These are phyloP conservation scores for Aureoboletus auriporus DNA, from an alignment of 768 basidiomycete genomes.

Conservation along the genomic window DNA sequence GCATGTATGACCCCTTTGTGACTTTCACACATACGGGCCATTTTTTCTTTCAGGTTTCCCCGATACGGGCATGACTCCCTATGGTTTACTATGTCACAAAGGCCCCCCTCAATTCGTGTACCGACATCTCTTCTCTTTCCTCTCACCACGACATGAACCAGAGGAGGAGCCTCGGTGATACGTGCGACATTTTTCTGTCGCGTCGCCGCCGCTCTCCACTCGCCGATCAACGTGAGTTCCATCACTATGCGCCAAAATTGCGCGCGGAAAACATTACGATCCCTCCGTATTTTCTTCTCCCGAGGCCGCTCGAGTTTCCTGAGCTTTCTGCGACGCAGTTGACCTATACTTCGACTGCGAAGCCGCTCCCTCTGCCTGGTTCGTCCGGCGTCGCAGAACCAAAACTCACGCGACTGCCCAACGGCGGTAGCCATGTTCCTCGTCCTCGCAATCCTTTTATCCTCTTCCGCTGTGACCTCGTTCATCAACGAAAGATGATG, in stretches of 20 bases:
- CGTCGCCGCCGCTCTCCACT: conserved; percentile 12
- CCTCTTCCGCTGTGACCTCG: conserved; percentile 72
- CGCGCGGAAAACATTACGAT: conserved; percentile 6
- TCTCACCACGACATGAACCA: conserved; percentile 23
- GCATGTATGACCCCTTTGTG: too few relatives aligned
- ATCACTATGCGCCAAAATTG: conserved; percentile 2
- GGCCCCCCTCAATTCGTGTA: too few relatives aligned
- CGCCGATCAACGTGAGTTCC: conserved; percentile 2
- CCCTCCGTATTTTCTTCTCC: conserved; percentile 8
- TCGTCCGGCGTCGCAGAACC: conserved; percentile 17
- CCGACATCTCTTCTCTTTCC: conserved; percentile 7
- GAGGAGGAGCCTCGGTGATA: conserved; percentile 29
- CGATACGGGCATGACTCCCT: too few relatives aligned
- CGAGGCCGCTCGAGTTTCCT: conserved; percentile 6
- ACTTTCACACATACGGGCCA: too few relatives aligned
- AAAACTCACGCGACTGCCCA: conserved; percentile 11
- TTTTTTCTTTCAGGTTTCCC: too few relatives aligned
- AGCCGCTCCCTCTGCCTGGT: conserved; percentile 25
- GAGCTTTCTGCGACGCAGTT: not conserved
- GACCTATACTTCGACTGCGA: not conserved
- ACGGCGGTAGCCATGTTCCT: conserved; percentile 49
- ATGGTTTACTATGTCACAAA: too few relatives aligned
- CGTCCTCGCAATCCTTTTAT: conserved; percentile 79
- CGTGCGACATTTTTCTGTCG: conserved; percentile 27
- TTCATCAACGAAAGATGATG: conserved; percentile 56